Evolutionary conservation across 2,329 filamentous ascomycete species (phyloP).

Genomic region (Calonectria pteridis): DNA sequence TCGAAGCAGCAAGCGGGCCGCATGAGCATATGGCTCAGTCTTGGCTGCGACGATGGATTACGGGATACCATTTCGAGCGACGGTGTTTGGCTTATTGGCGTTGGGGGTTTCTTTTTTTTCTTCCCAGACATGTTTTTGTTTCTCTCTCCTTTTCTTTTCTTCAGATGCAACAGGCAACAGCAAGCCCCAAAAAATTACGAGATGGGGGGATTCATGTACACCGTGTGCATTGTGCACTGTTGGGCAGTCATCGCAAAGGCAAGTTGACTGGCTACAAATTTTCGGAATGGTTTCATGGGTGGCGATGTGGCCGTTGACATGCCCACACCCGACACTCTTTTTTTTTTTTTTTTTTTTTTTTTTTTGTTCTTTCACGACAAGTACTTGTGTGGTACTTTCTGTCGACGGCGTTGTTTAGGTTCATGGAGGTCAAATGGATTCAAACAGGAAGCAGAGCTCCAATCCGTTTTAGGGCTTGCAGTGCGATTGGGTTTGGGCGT

Average conservation of each 20-base stretch:
- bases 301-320: not conserved
- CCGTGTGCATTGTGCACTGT: constrained; percentile 24
- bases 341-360: not conserved
- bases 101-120: not conserved
- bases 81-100: constrained; percentile 10
- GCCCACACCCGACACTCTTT: not conserved
- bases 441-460: not conserved
- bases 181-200: constrained; percentile 1
- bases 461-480: constrained; percentile 15
- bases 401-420: not conserved
- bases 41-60: not conserved
- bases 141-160: not conserved
- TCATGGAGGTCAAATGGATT: constrained; percentile 9
- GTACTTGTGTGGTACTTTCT: constrained; percentile 8
- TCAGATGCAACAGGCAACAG: constrained; percentile 17
- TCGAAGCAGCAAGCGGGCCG: constrained; percentile 21
- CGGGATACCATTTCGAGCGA: not conserved
- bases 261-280: constrained; percentile 3
- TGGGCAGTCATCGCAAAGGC: not conserved
- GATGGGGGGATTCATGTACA: constrained; percentile 14
- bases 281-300: not conserved
- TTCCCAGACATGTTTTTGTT: not conserved
- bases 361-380: not conserved
- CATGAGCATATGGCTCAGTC: not conserved
- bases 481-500: constrained; percentile 14